Evolutionary conservation across 2,329 filamentous ascomycete species (phyloP), one percentile per base, ranked within the genome.

Genomic region (Xylaria sp.): DNA sequence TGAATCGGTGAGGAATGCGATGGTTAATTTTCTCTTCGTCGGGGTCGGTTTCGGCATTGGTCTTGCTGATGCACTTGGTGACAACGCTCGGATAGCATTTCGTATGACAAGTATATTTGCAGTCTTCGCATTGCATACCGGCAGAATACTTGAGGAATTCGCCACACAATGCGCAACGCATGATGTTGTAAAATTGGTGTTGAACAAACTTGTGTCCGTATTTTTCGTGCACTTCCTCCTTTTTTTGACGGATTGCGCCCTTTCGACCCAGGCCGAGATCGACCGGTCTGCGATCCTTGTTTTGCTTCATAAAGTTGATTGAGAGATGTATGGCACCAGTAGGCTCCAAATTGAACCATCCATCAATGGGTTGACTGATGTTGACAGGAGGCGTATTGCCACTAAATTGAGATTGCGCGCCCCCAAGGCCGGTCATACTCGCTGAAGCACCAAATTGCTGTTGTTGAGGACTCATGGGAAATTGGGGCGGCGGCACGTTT

Each of bases 1-100:
- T 90, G 84, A 98, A 99, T 61, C 96, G 91, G 86, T 99, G 96
- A 9, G 96, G 96, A 77, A 99, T 99, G 71, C 96, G 92, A 79
- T 99, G 96, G 79, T 99, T 99, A 87, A 99, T 96, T 85, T 98
- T 99, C 81, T 97, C 96, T 81, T 99, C 96, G 80, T 99, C 96
- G 25, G 96, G 95, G 79, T 99, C 96, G 5, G 93, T 97, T 80
- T 99, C 96, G 70, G 96, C 95, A 78, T 99, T 99, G 69, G 95
- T 97, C 80, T 99, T 98, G 83, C 95, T 98, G 80, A 99, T 99
- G 83, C 96, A 99, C 81, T 99, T 99, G 70, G 96, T 99, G 74
- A 99, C 96, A 53, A 99, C 96, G 79, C 94, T 97, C 17, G 89
- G 83, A 80, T 98, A 99, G 79, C 96, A 99, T 81, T 98, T 97